phyloP scores from a whole-genome alignment of 257 asterid species.

The Mentha longifolia region DNA sequence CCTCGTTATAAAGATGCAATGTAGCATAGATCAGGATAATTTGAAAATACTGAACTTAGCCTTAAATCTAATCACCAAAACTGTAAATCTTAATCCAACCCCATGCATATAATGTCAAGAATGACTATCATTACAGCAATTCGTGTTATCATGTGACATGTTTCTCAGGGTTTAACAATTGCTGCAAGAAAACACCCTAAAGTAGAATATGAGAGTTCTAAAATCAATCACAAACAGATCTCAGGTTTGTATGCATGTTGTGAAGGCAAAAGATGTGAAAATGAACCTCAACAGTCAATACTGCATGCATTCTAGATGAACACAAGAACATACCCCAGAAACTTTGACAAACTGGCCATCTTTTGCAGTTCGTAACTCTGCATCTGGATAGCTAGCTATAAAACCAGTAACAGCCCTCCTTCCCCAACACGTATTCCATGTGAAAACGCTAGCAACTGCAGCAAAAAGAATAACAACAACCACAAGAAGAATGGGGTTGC shows the following conservation, averaged over 20 bases:
- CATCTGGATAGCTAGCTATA: constrained; percentile 56
- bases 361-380: constrained; percentile 56
- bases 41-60: constrained; percentile 3
- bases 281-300: background rate
- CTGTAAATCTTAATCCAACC: background rate
- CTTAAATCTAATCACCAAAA: background rate
- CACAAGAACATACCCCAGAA: constrained; percentile 57
- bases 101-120: background rate
- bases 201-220: background rate
- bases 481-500: constrained; percentile 63
- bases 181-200: background rate
- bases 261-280: background rate
- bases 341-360: constrained; percentile 66
- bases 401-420: constrained; percentile 66
- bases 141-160: background rate
- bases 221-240: background rate
- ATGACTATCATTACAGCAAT: constrained; percentile 9
- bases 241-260: background rate
- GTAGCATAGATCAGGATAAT: background rate
- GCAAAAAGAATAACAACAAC: constrained; percentile 64
- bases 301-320: constrained; percentile 9
- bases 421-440: constrained; percentile 71
- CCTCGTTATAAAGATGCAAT: constrained; percentile 18
- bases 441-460: constrained; percentile 56
- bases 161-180: background rate